Evolutionary conservation across 2,329 filamentous ascomycete species (phyloP).

Genomic region (Colletotrichum magnum): DNA sequence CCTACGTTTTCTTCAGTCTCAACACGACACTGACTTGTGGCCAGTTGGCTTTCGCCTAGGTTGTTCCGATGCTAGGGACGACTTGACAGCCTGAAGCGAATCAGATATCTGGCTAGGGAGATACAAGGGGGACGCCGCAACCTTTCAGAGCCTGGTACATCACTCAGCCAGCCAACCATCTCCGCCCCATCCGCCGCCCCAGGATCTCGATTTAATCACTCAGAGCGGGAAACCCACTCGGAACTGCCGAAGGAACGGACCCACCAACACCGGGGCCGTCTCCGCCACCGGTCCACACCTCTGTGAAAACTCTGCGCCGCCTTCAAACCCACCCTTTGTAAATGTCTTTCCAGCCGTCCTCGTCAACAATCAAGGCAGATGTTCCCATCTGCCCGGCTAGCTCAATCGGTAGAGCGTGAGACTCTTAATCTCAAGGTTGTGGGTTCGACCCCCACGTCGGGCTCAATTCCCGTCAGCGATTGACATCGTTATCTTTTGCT

Average conservation of each 20-base stretch:
- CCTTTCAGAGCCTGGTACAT: neutral
- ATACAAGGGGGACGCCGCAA: neutral
- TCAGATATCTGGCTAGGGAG: no score
- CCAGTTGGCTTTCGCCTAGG: no score
- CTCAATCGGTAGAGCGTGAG: slow-evolving; percentile 82
- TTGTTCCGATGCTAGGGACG: no score
- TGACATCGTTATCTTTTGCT: slow-evolving; percentile 16
- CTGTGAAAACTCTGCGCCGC: slow-evolving; percentile 23
- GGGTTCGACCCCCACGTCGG: slow-evolving; percentile 45
- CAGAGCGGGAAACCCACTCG: neutral
- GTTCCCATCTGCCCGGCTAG: slow-evolving; percentile 64
- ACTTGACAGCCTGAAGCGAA: no score
- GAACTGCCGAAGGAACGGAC: neutral
- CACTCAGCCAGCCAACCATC: neutral
- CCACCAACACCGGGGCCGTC: neutral
- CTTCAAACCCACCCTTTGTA: neutral
- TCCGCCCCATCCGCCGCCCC: neutral
- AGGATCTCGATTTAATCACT: neutral
- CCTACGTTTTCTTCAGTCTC: no score
- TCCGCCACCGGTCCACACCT: slow-evolving; percentile 11
- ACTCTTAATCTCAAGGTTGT: slow-evolving; percentile 65
- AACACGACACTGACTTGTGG: no score
- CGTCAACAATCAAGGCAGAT: slow-evolving; percentile 24
- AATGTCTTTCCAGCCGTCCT: accelerated
- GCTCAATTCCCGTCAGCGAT: slow-evolving; percentile 44